Conservation (phyloP, 2,329 filamentous ascomycete genomes). For the Cladobotryum mycophilum region DNA sequence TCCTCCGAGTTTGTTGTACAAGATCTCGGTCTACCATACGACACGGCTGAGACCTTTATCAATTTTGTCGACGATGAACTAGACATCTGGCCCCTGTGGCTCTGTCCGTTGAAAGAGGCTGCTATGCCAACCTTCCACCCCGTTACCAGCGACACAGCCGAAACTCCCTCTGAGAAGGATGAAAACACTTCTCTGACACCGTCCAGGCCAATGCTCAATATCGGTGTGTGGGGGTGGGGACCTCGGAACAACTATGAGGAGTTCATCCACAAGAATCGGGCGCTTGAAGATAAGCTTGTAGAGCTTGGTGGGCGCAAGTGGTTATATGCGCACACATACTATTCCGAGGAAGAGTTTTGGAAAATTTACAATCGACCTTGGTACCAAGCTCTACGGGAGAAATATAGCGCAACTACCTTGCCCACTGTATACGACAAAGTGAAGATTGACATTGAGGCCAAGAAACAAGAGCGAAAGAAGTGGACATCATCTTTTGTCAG, state of each 20-base stretch:
- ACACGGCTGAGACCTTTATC: conserved; percentile 30
- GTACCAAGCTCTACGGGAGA: conserved; percentile 54
- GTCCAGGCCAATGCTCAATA: conserved; percentile 42
- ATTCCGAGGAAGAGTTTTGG: conserved; percentile 62
- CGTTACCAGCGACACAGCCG: neutral
- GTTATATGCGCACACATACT: conserved; percentile 76
- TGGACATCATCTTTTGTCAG: no score
- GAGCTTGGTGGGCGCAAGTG: conserved; percentile 70
- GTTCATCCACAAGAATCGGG: conserved; percentile 60
- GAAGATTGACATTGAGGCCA: conserved; percentile 29
- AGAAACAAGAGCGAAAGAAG: no score
- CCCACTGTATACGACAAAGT: conserved; percentile 64
- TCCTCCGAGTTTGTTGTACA: conserved; percentile 54
- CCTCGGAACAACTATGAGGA: conserved; percentile 36
- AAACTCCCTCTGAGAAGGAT: no score
- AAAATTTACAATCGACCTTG: conserved; percentile 47
- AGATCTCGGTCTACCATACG: conserved; percentile 53
- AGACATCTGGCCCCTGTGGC: conserved; percentile 24
- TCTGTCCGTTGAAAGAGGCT: conserved; percentile 19
- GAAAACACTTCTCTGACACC: rapidly evolving
- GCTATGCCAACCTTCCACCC: conserved; percentile 21
- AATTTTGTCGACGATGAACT: conserved; percentile 22
- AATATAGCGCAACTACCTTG: conserved; percentile 51
- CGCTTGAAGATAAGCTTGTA: conserved; percentile 57
- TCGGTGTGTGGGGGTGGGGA: conserved; percentile 69